These are phyloP conservation scores for Melaleuca alternifolia DNA, from an alignment of 345 rosid species.

Conservation along the genomic window DNA sequence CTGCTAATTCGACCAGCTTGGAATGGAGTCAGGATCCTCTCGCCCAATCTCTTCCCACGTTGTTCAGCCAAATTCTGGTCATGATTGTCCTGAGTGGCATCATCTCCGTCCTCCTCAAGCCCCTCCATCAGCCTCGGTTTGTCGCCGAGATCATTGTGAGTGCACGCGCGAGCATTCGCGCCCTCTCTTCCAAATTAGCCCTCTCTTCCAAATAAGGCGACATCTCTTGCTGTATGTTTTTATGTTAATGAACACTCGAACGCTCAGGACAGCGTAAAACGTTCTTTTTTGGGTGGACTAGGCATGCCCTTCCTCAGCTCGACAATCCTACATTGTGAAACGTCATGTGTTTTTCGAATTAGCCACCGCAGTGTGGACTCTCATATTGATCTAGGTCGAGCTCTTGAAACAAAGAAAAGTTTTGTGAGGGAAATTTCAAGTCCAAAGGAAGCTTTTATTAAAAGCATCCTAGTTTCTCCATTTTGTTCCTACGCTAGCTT, in stretches of 20 bases:
- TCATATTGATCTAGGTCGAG: background rate
- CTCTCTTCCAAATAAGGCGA: background rate
- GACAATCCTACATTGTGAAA: background rate
- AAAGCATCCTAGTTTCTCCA: background rate
- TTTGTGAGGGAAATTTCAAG: background rate
- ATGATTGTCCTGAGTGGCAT: background rate
- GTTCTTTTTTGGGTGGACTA: background rate
- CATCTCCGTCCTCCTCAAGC: slow-evolving; percentile 15
- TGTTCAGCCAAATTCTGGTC: slow-evolving; percentile 8
- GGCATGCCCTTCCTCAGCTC: background rate
- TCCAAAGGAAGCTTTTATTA: background rate
- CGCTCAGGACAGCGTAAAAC: background rate
- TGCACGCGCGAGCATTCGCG: background rate
- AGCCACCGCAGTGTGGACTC: background rate
- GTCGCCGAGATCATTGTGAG: slow-evolving; percentile 19
- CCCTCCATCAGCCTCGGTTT: slow-evolving; percentile 15
- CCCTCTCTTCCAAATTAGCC: background rate
- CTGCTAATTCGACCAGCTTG: background rate
- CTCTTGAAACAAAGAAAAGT: background rate
- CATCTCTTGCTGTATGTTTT: background rate
- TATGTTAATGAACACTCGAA: background rate
- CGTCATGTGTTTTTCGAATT: background rate
- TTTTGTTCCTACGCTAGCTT: background rate
- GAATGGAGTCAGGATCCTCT: slow-evolving; percentile 12
- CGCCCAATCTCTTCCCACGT: slow-evolving; percentile 5